phyloP scores from a whole-genome alignment of 2,329 filamentous ascomycete species.

The Malbranchea cinnamomea region DNA sequence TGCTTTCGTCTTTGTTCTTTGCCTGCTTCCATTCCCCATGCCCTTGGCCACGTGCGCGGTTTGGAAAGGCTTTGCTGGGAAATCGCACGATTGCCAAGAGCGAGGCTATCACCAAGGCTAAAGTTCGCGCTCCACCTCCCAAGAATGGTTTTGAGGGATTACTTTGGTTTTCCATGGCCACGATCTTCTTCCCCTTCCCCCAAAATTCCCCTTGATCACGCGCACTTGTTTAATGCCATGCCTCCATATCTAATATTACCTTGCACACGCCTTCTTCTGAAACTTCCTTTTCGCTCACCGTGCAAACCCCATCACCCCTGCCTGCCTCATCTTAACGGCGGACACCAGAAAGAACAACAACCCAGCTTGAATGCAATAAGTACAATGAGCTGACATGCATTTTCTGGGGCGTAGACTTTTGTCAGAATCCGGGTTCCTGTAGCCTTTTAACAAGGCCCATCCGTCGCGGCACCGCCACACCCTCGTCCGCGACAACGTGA shows the following conservation, averaged over 20 bases:
- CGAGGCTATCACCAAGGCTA: too few species aligned
- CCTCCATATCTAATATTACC: too few species aligned
- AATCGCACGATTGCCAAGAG: background rate
- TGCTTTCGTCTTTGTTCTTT: conserved; percentile 8
- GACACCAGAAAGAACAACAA: conserved; percentile 1
- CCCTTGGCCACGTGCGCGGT: background rate
- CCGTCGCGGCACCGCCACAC: too few species aligned
- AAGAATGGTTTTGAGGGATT: too few species aligned
- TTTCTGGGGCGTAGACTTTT: conserved; percentile 25
- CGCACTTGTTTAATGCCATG: conserved; percentile 19
- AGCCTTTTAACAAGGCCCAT: conserved; percentile 12
- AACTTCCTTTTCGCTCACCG: too few species aligned
- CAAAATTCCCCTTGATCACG: background rate
- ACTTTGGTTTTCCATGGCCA: conserved; percentile 8
- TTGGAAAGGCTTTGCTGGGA: background rate
- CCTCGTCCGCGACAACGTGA: too few species aligned
- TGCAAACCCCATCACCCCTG: too few species aligned
- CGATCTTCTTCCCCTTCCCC: background rate
- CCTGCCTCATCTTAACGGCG: conserved; percentile 2
- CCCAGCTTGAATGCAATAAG: background rate
- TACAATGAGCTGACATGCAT: background rate
- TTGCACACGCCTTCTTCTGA: too few species aligned
- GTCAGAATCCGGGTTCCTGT: conserved; percentile 35
- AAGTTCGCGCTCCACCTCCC: too few species aligned
- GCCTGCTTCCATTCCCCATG: conserved; percentile 4